Evolutionary conservation across 2,329 filamentous ascomycete species (phyloP).

Genomic region (Pyricularia sp.): DNA sequence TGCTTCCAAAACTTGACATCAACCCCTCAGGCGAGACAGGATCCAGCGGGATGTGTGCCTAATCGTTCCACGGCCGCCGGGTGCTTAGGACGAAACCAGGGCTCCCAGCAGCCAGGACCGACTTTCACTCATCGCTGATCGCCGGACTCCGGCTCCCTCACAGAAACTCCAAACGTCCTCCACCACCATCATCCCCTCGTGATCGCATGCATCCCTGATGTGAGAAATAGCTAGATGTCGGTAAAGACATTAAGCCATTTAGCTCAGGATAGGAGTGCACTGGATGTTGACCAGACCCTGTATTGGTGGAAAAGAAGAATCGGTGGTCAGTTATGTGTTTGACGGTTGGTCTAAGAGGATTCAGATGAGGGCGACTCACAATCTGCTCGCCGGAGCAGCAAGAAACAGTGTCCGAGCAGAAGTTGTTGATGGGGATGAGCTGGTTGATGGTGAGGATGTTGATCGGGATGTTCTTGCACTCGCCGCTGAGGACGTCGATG

Average conservation of each 20-base stretch:
- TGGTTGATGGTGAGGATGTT: neutral
- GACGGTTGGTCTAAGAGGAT: too few relatives aligned
- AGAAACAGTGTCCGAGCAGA: neutral
- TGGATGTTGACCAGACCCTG: too few relatives aligned
- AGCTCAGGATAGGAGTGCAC: too few relatives aligned
- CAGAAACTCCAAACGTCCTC: neutral
- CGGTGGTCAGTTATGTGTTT: too few relatives aligned
- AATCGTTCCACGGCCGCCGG: neutral
- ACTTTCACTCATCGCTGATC: neutral
- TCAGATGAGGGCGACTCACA: too few relatives aligned
- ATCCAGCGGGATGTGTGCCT: neutral
- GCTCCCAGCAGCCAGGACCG: neutral
- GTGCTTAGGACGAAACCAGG: neutral
- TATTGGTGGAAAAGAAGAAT: too few relatives aligned
- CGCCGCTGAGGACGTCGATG: neutral
- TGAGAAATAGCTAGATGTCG: neutral
- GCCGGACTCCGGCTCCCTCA: neutral
- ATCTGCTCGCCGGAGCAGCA: neutral
- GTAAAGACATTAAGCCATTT: neutral
- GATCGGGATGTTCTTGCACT: neutral
- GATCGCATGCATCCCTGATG: neutral
- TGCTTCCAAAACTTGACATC: neutral
- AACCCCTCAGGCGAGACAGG: neutral
- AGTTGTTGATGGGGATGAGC: neutral
- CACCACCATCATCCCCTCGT: neutral